These are phyloP conservation scores for Citeromyces siamensis DNA, from an alignment of 1,139 yeast genomes.

Conservation along the genomic window DNA sequence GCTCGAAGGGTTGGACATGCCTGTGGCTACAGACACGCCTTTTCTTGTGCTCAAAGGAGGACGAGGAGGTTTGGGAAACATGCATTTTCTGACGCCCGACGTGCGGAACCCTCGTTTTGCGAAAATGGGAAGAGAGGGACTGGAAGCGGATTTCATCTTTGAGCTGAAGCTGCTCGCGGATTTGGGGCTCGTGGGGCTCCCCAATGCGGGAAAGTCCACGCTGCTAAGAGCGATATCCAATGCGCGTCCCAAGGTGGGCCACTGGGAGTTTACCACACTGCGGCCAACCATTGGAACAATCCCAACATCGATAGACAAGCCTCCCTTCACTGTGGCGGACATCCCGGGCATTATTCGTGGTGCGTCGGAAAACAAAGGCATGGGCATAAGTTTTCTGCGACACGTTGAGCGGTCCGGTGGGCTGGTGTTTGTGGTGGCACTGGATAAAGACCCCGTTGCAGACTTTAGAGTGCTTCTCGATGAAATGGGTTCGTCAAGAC, in stretches of 20 bases:
- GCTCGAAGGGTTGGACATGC: conserved; percentile 63
- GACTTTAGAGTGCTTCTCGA: conserved; percentile 49
- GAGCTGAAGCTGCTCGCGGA: conserved; percentile 88
- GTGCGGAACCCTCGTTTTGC: conserved; percentile 86
- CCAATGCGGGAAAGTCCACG: conserved; percentile 95
- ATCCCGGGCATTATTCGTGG: conserved; percentile 93
- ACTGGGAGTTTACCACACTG: conserved; percentile 93
- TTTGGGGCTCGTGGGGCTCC: conserved; percentile 86
- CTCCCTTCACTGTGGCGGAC: conserved; percentile 88
- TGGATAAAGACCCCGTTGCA: conserved; percentile 43
- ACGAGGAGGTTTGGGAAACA: conserved; percentile 88
- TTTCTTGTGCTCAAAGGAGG: conserved; percentile 74
- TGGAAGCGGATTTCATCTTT: conserved; percentile 56
- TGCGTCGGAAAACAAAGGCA: conserved; percentile 74
- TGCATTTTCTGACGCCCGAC: conserved; percentile 79
- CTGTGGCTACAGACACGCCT: conserved; percentile 52
- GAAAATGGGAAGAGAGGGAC: conserved; percentile 62
- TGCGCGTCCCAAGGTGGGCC: conserved; percentile 88
- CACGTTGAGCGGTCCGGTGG: conserved; percentile 92
- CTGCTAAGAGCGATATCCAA: conserved; percentile 76
- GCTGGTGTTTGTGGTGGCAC: conserved; percentile 71
- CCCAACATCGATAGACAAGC: conserved; percentile 47
- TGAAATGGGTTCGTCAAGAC: conserved; percentile 59
- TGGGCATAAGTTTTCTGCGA: conserved; percentile 86
- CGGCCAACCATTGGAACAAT: conserved; percentile 91